These are phyloP conservation scores for Cubamyces lactineus DNA, from an alignment of 768 basidiomycete species.

Conservation along the genomic window DNA sequence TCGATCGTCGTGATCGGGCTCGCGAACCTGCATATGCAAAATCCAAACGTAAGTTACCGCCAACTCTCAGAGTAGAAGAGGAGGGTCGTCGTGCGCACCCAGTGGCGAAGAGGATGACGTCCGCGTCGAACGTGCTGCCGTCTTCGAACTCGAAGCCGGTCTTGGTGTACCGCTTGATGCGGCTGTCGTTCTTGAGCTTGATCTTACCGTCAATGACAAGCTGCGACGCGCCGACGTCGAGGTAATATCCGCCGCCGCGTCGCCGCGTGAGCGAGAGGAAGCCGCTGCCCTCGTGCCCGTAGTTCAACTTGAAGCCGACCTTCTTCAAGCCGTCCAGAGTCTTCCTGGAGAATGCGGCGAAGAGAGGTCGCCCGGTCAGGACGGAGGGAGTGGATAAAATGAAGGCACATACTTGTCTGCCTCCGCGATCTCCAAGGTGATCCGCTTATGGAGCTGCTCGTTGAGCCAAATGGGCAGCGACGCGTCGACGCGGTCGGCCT, in stretches of 20 bases:
- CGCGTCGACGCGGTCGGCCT: constrained; percentile 57
- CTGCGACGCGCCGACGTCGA: constrained; percentile 63
- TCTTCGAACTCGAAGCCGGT: constrained; percentile 46
- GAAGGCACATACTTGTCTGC: constrained; percentile 30
- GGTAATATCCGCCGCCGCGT: constrained; percentile 66
- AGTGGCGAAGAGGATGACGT: constrained; percentile 54
- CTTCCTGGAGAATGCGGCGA: constrained; percentile 30
- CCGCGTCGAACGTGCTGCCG: constrained; percentile 47
- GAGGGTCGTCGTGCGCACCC: constrained; percentile 37
- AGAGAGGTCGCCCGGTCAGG: background rate
- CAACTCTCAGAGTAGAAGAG: background rate
- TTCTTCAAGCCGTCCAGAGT: constrained; percentile 58
- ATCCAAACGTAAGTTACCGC: background rate
- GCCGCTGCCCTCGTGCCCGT: constrained; percentile 56
- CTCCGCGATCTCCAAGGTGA: constrained; percentile 38
- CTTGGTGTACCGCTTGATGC: constrained; percentile 40
- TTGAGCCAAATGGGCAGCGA: constrained; percentile 47
- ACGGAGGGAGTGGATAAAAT: background rate
- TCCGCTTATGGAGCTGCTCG: constrained; percentile 36
- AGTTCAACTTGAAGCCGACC: constrained; percentile 58
- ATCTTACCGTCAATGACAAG: constrained; percentile 69
- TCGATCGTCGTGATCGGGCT: constrained; percentile 45
- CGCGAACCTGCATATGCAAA: constrained; percentile 42
- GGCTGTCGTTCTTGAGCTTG: constrained; percentile 64
- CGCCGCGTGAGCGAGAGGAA: constrained; percentile 50